A percentile compares a stretch with the other conserved stretches of the same genome.
phyloP scores from a whole-genome alignment of 1,284 basidiomycete species.

The Cystobasidium slooffiae region DNA sequence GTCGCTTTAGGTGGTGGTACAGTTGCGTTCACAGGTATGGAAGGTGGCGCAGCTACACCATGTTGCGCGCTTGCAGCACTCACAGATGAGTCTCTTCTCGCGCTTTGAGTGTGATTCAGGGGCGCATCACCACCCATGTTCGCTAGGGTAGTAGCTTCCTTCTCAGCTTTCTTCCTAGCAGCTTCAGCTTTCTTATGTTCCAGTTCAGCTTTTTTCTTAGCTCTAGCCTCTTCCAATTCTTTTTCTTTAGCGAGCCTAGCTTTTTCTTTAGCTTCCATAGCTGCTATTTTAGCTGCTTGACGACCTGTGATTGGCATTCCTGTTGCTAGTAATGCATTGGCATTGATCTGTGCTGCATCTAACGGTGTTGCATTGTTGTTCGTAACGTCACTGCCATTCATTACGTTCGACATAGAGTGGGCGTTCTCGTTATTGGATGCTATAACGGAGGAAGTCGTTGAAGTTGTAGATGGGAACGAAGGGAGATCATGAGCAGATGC shows the following conservation, averaged over 20 bases:
- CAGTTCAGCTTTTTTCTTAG: conserved; percentile 6
- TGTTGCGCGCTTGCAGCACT: not conserved
- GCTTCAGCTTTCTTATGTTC: conserved; percentile 19
- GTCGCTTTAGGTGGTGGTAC: not conserved
- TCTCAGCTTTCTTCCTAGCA: conserved; percentile 18
- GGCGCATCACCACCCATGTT: not conserved
- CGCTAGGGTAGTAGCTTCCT: not conserved
- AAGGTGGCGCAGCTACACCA: not conserved
- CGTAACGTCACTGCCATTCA: not conserved
- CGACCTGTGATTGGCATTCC: conserved; percentile 10
- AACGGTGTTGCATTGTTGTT: not conserved
- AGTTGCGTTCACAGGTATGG: not conserved
- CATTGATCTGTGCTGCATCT: not conserved
- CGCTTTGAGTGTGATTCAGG: not conserved
- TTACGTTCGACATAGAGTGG: not conserved
- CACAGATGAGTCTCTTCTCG: not conserved
- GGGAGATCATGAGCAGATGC: not conserved
- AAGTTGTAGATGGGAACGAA: not conserved
- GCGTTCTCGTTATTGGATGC: not conserved
- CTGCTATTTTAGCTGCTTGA: conserved; percentile 30
- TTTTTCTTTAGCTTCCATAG: conserved; percentile 32
- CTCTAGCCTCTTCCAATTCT: conserved; percentile 16
- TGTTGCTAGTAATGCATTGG: conserved; percentile 3
- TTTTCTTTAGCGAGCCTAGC: conserved; percentile 3
- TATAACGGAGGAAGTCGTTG: not conserved